Base-by-base conservation (phyloP, 352 stramenopile species). In the Plasmopara viticola region DNA sequence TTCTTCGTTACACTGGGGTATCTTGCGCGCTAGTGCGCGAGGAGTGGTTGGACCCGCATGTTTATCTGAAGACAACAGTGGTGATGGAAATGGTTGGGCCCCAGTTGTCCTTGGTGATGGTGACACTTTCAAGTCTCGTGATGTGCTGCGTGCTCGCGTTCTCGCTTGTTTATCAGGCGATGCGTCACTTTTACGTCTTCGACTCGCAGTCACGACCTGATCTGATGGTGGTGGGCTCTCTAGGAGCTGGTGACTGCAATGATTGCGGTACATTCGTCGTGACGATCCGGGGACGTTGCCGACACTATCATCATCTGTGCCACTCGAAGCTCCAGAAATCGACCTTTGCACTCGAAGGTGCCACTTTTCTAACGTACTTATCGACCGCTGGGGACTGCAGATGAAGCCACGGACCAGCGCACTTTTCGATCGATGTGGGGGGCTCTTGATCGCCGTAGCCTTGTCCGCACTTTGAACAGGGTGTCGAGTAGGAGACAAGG, bases 221-320 rank as follows among this genome's bases (percentile, higher is more conserved):
- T 41, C 51, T 9, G 63, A 58, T 6, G 63, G 63, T 12, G 63
- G 63, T 20, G 66, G 66, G 14, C 66, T 74, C 35, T 74, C 66
- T 48, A 74, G 59, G 0, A 72, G 59, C 34, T 75, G 66, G 2
- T 62, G 63, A 61, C 64, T 68, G 13, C 54, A 59, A 31, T 57
- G 55, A 42, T 65, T 68, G 50, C 59, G 66, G 30, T 72, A 68
- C 25, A 68, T 45, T 13, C 41, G 18, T 15, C 53, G 44, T 9
- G 62, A 55, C 5, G 61, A 56, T 10, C 41, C 42, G 25, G 52
- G 28, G 10, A 66, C 62, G 12, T 53, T 51, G 31, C 53, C 47
- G 13, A 43, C 17, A 0, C 56, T 52, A 48, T 68, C 64, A 20
- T 68, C 64, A 45, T 72, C 64, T 0, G 64, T 72, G 9, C 59